phyloP scores from a whole-genome alignment of 2,329 filamentous ascomycete species.

The Penicillium sumatraense region DNA sequence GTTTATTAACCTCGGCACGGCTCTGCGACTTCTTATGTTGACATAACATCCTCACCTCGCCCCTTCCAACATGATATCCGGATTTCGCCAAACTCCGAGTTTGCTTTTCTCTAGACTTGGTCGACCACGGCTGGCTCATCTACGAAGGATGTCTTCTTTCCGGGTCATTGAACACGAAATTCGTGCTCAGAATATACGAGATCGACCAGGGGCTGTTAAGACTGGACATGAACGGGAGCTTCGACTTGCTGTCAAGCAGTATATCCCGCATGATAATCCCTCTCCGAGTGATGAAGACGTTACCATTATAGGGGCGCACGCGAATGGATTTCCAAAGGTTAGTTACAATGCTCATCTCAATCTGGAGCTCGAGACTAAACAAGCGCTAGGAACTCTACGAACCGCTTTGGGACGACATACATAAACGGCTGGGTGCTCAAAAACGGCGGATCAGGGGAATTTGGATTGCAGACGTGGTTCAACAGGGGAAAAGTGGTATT shows the following conservation, averaged over 20 bases:
- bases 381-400: slow-evolving; percentile 68
- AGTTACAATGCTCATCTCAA: no score
- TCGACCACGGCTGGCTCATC: no score
- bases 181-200: slow-evolving; percentile 57
- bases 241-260: slow-evolving; percentile 60
- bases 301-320: slow-evolving; percentile 21
- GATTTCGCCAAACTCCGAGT: no score
- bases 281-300: slow-evolving; percentile 49
- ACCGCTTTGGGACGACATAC: slow-evolving; percentile 79
- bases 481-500: slow-evolving; percentile 74
- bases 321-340: slow-evolving; percentile 5
- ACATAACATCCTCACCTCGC: no score
- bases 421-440: slow-evolving; percentile 55
- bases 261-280: slow-evolving; percentile 54
- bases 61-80: no score
- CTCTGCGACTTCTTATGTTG: no score
- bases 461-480: slow-evolving; percentile 80
- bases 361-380: neutral
- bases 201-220: slow-evolving; percentile 55
- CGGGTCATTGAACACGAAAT: slow-evolving; percentile 54
- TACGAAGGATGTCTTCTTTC: slow-evolving; percentile 28
- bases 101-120: no score
- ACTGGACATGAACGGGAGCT: slow-evolving; percentile 56
- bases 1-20: no score
- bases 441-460: slow-evolving; percentile 72